Base-by-base conservation (phyloP, 1,139 yeast genomes). In the Saccharomycopsis hybrid region DNA sequence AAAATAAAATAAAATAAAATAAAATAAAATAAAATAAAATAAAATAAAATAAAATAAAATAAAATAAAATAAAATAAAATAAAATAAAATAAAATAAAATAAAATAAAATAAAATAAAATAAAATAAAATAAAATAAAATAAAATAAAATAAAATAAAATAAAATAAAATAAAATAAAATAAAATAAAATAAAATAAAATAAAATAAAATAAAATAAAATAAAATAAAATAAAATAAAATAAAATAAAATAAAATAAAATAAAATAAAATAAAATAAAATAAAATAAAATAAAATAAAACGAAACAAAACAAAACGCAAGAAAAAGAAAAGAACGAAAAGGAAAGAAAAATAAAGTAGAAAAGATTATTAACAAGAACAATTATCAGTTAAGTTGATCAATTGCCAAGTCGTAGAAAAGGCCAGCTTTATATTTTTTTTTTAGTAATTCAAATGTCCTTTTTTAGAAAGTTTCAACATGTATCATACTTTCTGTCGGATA, bases 401-500 rank as follows among this genome's bases (percentile, higher is more conserved):
- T 32, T 24, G 31, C 28, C n/a, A 41, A 32, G 35, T 7, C 28
- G 28, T 5, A n/a, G 31, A 33, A 43, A 43, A 43, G 46, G n/a
- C 46, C 46, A 43, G 46, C 46, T 43, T 32, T 43, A 8, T 31
- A 8, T 13, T 40, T 11, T 18, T 27, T 38, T 18, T 38, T 13
- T 8, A n/a, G 11, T 18, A 18, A 18, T 18, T 18, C 18, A 18
- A 18, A 18, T 18, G 18, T 18, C 18, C 18, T 18, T 18, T n/a
- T 11, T 11, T 11, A 33, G 13, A 33, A 33, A 33, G 35, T 8
- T 31, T 35, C 11, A 43, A 29, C 54, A 51, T 18, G 47, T 48
- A 32, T 42, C 18, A 47, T 37, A 52, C 32, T 48, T 45, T 45
- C 56, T 52, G 30, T 46, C 49, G 31, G 43, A 18, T 7, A 53